Evolutionary conservation across 2,329 filamentous ascomycete genomes (phyloP).

Genomic region (Zopfia rhizophila): DNA sequence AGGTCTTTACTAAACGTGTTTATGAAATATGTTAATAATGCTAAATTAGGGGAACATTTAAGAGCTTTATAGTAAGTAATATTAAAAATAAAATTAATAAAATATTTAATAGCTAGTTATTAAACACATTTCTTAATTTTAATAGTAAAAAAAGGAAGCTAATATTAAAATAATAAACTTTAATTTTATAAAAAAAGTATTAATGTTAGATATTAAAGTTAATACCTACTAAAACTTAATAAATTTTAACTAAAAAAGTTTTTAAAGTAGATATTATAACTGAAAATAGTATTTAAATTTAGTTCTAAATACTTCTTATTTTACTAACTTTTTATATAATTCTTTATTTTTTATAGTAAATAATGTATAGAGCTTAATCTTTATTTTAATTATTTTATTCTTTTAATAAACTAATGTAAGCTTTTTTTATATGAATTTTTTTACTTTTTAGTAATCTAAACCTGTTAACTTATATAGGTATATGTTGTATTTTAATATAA

Average conservation of each 20-base stretch:
- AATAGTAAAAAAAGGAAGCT: slow-evolving; percentile 38
- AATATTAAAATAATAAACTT: slow-evolving; percentile 45
- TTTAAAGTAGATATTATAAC: no score
- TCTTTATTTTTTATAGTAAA: no score
- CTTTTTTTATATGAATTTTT: no score
- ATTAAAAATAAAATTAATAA: slow-evolving; percentile 21
- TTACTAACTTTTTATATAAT: not conserved
- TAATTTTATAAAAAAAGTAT: slow-evolving; percentile 40
- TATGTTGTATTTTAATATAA: no score
- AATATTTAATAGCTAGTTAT: slow-evolving; percentile 39
- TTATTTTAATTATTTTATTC: no score
- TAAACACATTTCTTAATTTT: slow-evolving; percentile 42
- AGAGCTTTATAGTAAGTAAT: slow-evolving; percentile 31
- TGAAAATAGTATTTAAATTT: slow-evolving; percentile 1
- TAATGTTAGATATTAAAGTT: slow-evolving; percentile 26
- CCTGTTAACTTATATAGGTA: no score
- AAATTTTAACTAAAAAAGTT: slow-evolving; percentile 11
- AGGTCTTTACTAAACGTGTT: slow-evolving; percentile 37
- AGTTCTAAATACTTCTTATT: not conserved
- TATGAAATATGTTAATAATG: slow-evolving; percentile 39
- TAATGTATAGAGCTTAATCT: no score
- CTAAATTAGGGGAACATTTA: slow-evolving; percentile 33
- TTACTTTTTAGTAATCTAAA: no score
- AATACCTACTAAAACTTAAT: slow-evolving; percentile 17
- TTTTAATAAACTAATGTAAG: no score